Base-by-base conservation (phyloP, 1,284 basidiomycete species). In the Cryptococcus sp. region DNA sequence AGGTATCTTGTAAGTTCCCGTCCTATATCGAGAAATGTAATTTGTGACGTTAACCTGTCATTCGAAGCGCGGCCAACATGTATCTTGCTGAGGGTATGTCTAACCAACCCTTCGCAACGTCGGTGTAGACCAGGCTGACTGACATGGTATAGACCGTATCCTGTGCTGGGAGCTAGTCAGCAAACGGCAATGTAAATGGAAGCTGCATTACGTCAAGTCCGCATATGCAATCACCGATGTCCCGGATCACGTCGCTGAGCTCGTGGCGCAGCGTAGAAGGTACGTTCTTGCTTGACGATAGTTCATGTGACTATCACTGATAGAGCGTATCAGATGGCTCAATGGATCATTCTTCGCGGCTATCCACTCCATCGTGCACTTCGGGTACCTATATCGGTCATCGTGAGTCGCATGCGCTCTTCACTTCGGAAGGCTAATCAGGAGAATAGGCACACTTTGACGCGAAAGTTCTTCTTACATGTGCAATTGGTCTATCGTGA, bases 321-420 rank as follows among this genome's bases (percentile, higher is more conserved):
- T 50, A 20, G 15, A 39, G 49, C 41, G 55, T 20, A 50, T 25
- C 47, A 74, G 71, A 53, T 96, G 95, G 95, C 84, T 98, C 42
- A 99, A 98, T 73, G 95, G 95, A 5, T 94, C 91, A 6, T 97
- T 98, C 84, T 95, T 95, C 73, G 95, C 94, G 2, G 91, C 91
- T 0, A 86, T 94, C 42, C 91, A 97, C 80, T 88, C 88, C 57
- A 89, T 88, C 2, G 83, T 93, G 61, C 91, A 96, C 75, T 96
- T 97, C 77, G 86, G 90, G 69, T 93, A 95, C 72, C 86, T 97
- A 54, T 96, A 96, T 78, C 86, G 92, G 38, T 92, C 89, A 15
- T 88, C 88, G 67, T 77, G 59, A 61, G 75, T 64, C 17, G n/a
- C n/a, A n/a, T n/a, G n/a, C n/a, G n/a, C n/a, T n/a, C n/a, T n/a